These are phyloP conservation scores for Naganishia albida DNA, from an alignment of 1,284 basidiomycete species.

Conservation along the genomic window DNA sequence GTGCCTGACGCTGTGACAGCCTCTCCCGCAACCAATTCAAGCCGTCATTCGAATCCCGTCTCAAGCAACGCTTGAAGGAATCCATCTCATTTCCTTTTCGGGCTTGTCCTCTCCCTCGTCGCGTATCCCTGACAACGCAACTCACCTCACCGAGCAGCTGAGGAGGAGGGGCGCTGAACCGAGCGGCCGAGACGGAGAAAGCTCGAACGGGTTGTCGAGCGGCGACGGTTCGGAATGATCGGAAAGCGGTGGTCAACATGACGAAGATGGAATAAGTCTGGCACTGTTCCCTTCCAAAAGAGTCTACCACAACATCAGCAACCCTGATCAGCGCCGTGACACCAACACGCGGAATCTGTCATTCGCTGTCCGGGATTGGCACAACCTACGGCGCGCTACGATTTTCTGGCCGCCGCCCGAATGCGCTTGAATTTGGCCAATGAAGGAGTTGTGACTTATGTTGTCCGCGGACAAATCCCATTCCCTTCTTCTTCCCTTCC, in stretches of 20 bases:
- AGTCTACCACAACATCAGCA: background rate
- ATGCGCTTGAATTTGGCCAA: constrained; percentile 7
- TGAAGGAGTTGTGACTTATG: background rate
- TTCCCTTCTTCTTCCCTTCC: background rate
- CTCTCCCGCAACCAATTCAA: background rate
- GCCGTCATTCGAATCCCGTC: background rate
- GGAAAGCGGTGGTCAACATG: constrained; percentile 28
- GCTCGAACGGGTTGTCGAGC: constrained; percentile 37
- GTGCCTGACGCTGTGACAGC: background rate
- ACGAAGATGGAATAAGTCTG: background rate
- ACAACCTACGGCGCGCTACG: constrained; percentile 24
- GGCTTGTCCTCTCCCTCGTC: background rate
- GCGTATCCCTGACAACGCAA: constrained; percentile 1
- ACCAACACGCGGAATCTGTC: constrained; percentile 12
- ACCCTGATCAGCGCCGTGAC: constrained; percentile 4
- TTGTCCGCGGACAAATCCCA: background rate
- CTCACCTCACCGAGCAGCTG: constrained; percentile 44
- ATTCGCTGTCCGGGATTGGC: constrained; percentile 28
- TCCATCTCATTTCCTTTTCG: background rate
- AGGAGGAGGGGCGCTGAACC: constrained; percentile 40
- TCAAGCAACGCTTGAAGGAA: background rate
- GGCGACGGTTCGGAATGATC: constrained; percentile 28
- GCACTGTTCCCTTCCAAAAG: background rate
- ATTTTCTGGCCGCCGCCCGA: constrained; percentile 8
- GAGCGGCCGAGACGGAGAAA: constrained; percentile 47